A percentile compares a stretch with the other conserved stretches of the same genome.
Conservation (phyloP, 805 yeast species). For the Saccharomycopsis oosterbeekiorum region DNA sequence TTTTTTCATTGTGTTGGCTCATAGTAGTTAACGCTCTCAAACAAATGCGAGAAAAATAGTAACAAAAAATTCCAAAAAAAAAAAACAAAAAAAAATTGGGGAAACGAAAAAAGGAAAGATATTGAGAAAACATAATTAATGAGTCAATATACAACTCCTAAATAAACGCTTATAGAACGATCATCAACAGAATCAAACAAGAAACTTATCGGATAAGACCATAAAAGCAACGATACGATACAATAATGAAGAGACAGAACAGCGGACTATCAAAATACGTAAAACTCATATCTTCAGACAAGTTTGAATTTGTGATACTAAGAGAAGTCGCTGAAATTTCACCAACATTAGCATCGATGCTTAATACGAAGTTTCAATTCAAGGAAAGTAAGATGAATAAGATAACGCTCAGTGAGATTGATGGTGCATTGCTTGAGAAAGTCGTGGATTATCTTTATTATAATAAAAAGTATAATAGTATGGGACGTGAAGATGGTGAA, state of each 20-base stretch:
- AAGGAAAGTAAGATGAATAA: conserved; percentile 15
- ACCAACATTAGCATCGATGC: conserved; percentile 18
- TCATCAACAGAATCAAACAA: not conserved
- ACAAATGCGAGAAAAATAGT: too few species aligned
- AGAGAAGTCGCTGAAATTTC: conserved; percentile 17
- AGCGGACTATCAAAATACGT: conserved; percentile 13
- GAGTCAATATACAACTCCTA: too few species aligned
- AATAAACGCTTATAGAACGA: too few species aligned
- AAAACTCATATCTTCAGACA: conserved; percentile 17
- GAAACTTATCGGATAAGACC: not conserved
- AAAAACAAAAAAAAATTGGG: not conserved
- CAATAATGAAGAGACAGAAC: not conserved
- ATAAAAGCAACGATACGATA: not conserved
- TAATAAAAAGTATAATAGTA: conserved; percentile 53
- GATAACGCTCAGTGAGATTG: conserved; percentile 35
- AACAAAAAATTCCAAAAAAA: too few species aligned
- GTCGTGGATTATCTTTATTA: conserved; percentile 81
- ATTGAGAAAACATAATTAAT: too few species aligned
- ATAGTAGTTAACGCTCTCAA: too few species aligned
- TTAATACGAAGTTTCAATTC: conserved; percentile 16
- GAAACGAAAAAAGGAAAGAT: not conserved
- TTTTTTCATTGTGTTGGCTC: too few species aligned
- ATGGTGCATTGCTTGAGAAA: conserved; percentile 62
- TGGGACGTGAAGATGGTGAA: conserved; percentile 31
- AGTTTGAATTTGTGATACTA: conserved; percentile 16